Evolutionary conservation across 768 basidiomycete species (phyloP).

Genomic region (Russula compacta): DNA sequence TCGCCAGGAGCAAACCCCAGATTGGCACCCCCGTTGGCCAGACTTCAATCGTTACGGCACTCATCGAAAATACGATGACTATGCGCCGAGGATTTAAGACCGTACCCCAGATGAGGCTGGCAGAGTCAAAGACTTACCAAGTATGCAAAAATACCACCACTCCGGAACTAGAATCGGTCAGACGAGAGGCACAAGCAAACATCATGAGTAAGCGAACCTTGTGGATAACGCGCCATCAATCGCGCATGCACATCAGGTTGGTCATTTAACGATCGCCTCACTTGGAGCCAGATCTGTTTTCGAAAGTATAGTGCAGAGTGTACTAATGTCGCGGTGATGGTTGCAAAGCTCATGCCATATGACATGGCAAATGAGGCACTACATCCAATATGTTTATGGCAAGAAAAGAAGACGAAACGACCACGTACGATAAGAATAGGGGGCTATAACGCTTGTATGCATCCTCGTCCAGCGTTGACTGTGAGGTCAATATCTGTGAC

Average conservation of each 20-base stretch:
- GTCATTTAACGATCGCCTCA: conserved; percentile 36
- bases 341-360: conserved; percentile 63
- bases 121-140: conserved; percentile 24
- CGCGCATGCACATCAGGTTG: conserved; percentile 44
- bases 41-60: conserved; percentile 50
- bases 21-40: conserved; percentile 63
- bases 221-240: conserved; percentile 47
- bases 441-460: conserved; percentile 37
- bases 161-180: conserved; percentile 33
- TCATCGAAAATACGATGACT: conserved; percentile 53
- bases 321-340: conserved; percentile 36
- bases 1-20: conserved; percentile 52
- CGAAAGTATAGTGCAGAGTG: conserved; percentile 40
- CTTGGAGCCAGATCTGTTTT: conserved; percentile 35
- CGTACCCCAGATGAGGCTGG: background rate
- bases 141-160: conserved; percentile 41
- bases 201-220: conserved; percentile 6
- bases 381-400: background rate
- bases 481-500: conserved; percentile 30
- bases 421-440: conserved; percentile 38
- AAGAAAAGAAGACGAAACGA: conserved; percentile 48
- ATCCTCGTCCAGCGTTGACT: conserved; percentile 29
- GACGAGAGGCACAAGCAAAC: background rate
- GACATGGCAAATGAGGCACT: conserved; percentile 59
- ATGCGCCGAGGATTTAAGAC: conserved; percentile 27